A percentile compares a stretch with the other conserved stretches of the same genome.
phyloP scores from a whole-genome alignment of 2,329 filamentous ascomycete genomes.

The Helotiales sp. region DNA sequence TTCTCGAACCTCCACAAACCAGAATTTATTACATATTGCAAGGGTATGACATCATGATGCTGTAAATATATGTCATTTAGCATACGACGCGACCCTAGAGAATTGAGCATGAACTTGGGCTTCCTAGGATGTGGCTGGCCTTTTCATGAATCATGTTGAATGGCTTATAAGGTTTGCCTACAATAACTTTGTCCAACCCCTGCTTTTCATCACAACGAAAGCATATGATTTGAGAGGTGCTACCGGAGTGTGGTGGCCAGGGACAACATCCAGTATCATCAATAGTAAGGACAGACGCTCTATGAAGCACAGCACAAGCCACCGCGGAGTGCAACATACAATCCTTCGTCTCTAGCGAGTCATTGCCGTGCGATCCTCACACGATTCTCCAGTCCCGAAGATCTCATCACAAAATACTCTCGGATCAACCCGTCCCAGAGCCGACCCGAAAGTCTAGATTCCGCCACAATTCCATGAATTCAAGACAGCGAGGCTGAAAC shows the following conservation, averaged over 20 bases:
- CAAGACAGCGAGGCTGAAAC: neutral
- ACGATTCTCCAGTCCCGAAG: neutral
- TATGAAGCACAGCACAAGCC: neutral
- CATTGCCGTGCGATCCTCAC: neutral
- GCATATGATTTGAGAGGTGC: no score
- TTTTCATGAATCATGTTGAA: no score
- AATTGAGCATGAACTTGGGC: neutral
- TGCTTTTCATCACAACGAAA: no score
- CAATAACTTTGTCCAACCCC: no score
- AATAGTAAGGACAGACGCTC: no score
- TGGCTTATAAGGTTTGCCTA: no score
- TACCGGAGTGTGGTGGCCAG: no score
- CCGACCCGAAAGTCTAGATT: neutral
- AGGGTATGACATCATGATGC: neutral
- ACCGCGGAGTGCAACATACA: neutral
- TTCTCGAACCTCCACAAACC: neutral
- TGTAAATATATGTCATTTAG: neutral
- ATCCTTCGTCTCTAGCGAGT: neutral
- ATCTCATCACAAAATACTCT: neutral
- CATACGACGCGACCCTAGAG: neutral
- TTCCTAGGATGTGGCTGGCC: neutral
- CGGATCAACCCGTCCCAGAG: neutral
- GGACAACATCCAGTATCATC: no score
- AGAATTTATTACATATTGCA: neutral
- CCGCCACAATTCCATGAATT: neutral